Evolutionary conservation across 352 stramenopile species (phyloP).

Genomic region (Hyaloperonospora brassicae): DNA sequence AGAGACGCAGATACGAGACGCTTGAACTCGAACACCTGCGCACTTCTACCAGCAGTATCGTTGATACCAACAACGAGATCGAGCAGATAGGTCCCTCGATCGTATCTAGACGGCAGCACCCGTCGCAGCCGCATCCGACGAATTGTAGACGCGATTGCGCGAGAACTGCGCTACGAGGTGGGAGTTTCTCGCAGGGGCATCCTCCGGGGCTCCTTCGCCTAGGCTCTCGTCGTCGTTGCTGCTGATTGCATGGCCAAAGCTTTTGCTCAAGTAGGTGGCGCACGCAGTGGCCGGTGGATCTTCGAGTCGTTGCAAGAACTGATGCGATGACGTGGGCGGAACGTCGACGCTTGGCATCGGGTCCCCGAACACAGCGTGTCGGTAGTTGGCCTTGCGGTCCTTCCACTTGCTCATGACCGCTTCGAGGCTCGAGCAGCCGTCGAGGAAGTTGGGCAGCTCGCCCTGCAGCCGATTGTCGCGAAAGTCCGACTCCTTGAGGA

Average conservation of each 20-base stretch:
- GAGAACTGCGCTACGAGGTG: slow-evolving; percentile 48
- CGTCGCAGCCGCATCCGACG: slow-evolving; percentile 7
- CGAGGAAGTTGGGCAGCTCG: slow-evolving; percentile 75
- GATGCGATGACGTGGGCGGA: slow-evolving; percentile 30
- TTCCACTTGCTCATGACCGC: slow-evolving; percentile 82
- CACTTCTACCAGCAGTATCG: too few species aligned
- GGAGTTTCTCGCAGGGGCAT: slow-evolving; percentile 44
- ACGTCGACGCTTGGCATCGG: slow-evolving; percentile 40
- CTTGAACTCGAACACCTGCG: too few species aligned
- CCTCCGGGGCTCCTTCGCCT: slow-evolving; percentile 36
- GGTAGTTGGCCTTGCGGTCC: slow-evolving; percentile 71
- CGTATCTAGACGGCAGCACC: slow-evolving; percentile 13
- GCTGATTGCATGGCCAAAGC: slow-evolving; percentile 38
- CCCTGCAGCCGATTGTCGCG: slow-evolving; percentile 65
- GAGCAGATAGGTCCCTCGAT: slow-evolving; percentile 6
- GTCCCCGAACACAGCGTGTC: slow-evolving; percentile 60
- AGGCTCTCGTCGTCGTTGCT: slow-evolving; percentile 13
- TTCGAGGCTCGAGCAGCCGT: slow-evolving; percentile 69
- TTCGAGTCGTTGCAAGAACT: slow-evolving; percentile 51
- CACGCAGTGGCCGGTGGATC: slow-evolving; percentile 49
- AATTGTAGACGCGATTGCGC: slow-evolving; percentile 20
- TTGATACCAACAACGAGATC: too few species aligned
- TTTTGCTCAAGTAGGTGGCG: slow-evolving; percentile 48
- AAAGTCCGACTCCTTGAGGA: slow-evolving; percentile 74
- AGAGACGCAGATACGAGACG: too few species aligned